Base-by-base conservation (phyloP, 352 stramenopile species). In the Blastocystis sp. region DNA sequence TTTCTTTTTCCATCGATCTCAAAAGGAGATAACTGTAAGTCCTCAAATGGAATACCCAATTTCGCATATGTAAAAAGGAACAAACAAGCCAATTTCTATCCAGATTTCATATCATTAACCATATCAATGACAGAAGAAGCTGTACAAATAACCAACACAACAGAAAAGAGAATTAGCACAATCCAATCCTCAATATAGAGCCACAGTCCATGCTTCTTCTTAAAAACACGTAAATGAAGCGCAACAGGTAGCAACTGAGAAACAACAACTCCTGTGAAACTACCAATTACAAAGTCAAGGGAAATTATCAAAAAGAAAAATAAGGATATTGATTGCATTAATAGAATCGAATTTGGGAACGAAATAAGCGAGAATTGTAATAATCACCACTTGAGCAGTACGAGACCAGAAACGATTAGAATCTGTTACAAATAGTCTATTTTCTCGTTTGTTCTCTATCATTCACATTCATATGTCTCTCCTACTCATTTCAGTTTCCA, bases 321-420 rank as follows among this genome's bases (percentile, higher is more conserved):
- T 33, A 56, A 79, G 68, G 68, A 79, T 79, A 79, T 79, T 79
- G 42, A 79, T 79, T 22, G 68, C 68, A 60, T 79, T 79, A 53
- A 79, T 79, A 17, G 68, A 79, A 35, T 48, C 51, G 40, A 79
- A 79, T 27, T 40, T 22, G 3, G 68, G 68, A 79, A 79, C 59
- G 33, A 60, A 79, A 53, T 60, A 79, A 1, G 33, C 68, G 17
- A 79, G 37, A 4, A 79, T 27, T 11, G 68, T 79, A 5, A 57
- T 33, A 9, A 79, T 40, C 19, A 79, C 30, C 5, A 79, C 68
- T 35, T 79, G 68, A 7, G 27, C 4, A 17, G 68, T 79, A 5
- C 68, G 68, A 17, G 68, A 57, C 68, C 68, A 79, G 44, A 79
- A 79, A 59, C 68, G 68, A 22, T 57, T 57, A 13, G 37, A 40